Evolutionary conservation across 257 asterid species (phyloP).

Genomic region (Cynanchum wilfordii): DNA sequence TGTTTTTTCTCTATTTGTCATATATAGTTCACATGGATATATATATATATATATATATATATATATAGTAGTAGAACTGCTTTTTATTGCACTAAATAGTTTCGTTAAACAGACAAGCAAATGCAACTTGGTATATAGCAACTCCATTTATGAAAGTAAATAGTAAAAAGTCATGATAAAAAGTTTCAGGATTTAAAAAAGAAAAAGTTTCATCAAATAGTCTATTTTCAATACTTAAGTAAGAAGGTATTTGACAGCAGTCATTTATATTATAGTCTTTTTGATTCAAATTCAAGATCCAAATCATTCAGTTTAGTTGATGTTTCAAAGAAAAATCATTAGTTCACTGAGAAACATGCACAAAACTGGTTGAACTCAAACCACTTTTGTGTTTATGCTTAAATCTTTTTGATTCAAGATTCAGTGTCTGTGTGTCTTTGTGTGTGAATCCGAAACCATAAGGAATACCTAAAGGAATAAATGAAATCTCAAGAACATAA

Average conservation of each 20-base stretch:
- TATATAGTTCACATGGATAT: neutral
- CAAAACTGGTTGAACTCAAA: neutral
- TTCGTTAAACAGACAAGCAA: too few relatives aligned
- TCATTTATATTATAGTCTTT: neutral
- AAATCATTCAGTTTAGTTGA: neutral
- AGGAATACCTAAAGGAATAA: neutral
- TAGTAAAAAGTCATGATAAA: too few relatives aligned
- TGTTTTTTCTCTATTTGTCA: slow-evolving; percentile 1
- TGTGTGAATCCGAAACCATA: neutral
- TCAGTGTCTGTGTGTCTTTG: too few relatives aligned
- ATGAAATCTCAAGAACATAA: neutral
- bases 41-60: too few relatives aligned
- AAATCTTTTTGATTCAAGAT: neutral
- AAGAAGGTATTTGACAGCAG: neutral
- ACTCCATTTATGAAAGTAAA: too few relatives aligned
- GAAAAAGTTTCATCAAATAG: too few relatives aligned
- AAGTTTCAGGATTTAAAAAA: too few relatives aligned
- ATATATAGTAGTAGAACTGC: too few relatives aligned
- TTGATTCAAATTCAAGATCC: neutral
- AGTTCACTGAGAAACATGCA: neutral
- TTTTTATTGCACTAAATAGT: too few relatives aligned
- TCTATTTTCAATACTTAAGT: neutral
- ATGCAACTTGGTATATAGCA: too few relatives aligned
- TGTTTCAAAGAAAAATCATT: neutral
- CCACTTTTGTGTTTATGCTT: too few relatives aligned